Percentiles rank a stretch among this genome's conserved stretches.
phyloP scores from a whole-genome alignment of 2,329 filamentous ascomycete species.

The Penicillium crustosum region DNA sequence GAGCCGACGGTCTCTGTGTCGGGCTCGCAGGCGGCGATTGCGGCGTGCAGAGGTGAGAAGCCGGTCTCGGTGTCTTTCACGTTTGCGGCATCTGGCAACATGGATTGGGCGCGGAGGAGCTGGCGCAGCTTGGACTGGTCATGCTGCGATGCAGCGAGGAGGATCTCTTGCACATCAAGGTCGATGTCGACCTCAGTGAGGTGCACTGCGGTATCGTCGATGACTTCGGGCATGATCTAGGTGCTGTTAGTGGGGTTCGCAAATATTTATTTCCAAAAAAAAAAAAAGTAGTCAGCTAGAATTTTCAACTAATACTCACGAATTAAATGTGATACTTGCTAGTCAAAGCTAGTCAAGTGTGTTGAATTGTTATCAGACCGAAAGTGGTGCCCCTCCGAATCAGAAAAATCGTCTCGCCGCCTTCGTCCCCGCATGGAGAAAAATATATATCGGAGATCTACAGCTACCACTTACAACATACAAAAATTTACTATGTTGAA shows the following conservation, averaged over 20 bases:
- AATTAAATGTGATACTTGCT: neutral
- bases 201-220: slow-evolving; percentile 22
- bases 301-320: slow-evolving; percentile 1
- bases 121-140: slow-evolving; percentile 66
- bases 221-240: slow-evolving; percentile 29
- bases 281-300: too few relatives aligned
- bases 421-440: slow-evolving; percentile 29
- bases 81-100: slow-evolving; percentile 59
- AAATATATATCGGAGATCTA: slow-evolving; percentile 15
- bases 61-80: slow-evolving; percentile 82
- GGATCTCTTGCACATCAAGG: slow-evolving; percentile 56
- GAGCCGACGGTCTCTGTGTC: slow-evolving; percentile 30
- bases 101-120: slow-evolving; percentile 59
- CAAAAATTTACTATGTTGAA: neutral
- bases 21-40: slow-evolving; percentile 70
- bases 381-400: slow-evolving; percentile 17
- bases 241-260: slow-evolving; percentile 6
- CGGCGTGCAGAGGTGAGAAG: slow-evolving; percentile 84
- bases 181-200: slow-evolving; percentile 39
- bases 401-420: slow-evolving; percentile 34
- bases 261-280: neutral
- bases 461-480: neutral
- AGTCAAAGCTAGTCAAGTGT: neutral
- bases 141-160: slow-evolving; percentile 66
- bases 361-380: neutral